Evolutionary conservation across 257 asterid species (phyloP).

Genomic region (Capsicum baccatum): DNA sequence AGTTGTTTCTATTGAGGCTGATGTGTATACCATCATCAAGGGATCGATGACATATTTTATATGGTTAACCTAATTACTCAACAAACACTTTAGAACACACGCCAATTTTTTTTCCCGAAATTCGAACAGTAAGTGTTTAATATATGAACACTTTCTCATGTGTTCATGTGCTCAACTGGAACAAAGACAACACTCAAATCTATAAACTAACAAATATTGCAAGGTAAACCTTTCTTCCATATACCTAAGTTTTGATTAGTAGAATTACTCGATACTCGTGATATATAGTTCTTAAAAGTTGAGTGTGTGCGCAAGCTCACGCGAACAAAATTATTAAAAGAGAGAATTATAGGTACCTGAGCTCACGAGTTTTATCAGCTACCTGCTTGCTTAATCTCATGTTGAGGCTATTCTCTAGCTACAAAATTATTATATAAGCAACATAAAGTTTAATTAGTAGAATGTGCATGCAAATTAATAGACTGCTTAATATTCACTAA

Average conservation of each 20-base stretch:
- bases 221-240: not conserved
- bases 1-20: not conserved
- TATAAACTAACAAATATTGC: not conserved
- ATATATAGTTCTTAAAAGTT: not conserved
- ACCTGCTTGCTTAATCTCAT: constrained; percentile 42
- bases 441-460: not conserved
- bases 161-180: too few relatives aligned
- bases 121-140: too few relatives aligned
- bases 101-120: not conserved
- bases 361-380: constrained; percentile 41
- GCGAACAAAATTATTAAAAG: not conserved
- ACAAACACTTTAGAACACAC: too few relatives aligned
- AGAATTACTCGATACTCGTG: not conserved
- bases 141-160: too few relatives aligned
- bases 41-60: not conserved
- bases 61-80: not conserved
- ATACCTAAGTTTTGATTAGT: not conserved
- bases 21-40: not conserved
- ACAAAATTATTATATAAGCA: not conserved
- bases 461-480: not conserved
- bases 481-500: not conserved
- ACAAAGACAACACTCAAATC: not conserved
- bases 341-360: constrained; percentile 34
- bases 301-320: not conserved
- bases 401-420: constrained; percentile 44